Conservation (phyloP, 345 rosid species). For the Brassica rapa region DNA sequence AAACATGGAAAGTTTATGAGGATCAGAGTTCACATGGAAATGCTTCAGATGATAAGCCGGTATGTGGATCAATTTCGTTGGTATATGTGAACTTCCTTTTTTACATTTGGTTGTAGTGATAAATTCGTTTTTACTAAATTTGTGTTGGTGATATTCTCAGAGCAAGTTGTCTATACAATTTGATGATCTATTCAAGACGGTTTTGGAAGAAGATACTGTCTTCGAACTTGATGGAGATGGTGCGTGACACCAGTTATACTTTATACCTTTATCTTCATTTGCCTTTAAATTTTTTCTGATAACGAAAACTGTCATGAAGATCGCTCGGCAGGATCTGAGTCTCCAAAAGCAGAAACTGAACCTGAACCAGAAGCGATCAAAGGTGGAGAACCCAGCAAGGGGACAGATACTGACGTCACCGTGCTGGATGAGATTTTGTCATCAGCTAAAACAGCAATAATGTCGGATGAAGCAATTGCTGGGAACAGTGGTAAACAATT, state of each 20-base stretch:
- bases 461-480: slow-evolving; percentile 43
- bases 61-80: slow-evolving; percentile 43
- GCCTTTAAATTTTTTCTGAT: slow-evolving; percentile 1
- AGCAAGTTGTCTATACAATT: slow-evolving; percentile 79
- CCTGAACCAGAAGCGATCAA: slow-evolving; percentile 44
- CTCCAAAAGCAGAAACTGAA: slow-evolving; percentile 45
- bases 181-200: slow-evolving; percentile 83
- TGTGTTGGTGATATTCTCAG: slow-evolving; percentile 49
- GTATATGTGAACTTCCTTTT: slow-evolving; percentile 17
- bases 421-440: slow-evolving; percentile 81
- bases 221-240: slow-evolving; percentile 61
- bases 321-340: slow-evolving; percentile 52
- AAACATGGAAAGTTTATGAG: slow-evolving; percentile 68
- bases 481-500: slow-evolving; percentile 42
- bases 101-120: neutral
- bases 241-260: slow-evolving; percentile 37
- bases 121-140: neutral
- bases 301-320: slow-evolving; percentile 35
- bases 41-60: slow-evolving; percentile 61
- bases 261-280: slow-evolving; percentile 1
- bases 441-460: slow-evolving; percentile 48
- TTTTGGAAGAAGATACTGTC: slow-evolving; percentile 81
- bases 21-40: slow-evolving; percentile 50
- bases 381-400: slow-evolving; percentile 35
- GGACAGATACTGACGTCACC: slow-evolving; percentile 48